Conservation (phyloP, 2,329 filamentous ascomycete genomes). For the Xylaria sp. region DNA sequence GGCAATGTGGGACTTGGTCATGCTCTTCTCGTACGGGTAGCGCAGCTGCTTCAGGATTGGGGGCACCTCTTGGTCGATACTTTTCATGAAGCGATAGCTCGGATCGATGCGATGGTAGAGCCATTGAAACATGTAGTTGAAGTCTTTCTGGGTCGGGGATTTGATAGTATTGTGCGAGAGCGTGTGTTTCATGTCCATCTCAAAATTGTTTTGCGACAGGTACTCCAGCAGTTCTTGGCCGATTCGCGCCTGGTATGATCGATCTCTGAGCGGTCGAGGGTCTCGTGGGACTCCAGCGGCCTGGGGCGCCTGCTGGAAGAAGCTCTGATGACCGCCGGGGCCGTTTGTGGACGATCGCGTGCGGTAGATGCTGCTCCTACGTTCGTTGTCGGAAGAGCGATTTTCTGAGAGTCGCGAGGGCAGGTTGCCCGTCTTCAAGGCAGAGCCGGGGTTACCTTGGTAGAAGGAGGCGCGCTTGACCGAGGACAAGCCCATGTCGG, state of each 20-base stretch:
- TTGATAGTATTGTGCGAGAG: constrained; percentile 91
- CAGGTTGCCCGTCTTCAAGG: constrained; percentile 70
- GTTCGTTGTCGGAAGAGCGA: constrained; percentile 55
- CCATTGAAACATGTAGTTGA: constrained; percentile 98
- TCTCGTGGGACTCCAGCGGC: constrained; percentile 86
- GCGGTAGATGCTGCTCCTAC: constrained; percentile 86
- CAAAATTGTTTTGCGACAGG: constrained; percentile 91
- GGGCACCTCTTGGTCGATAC: constrained; percentile 94
- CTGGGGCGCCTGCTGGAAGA: constrained; percentile 89
- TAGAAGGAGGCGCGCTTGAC: constrained; percentile 81
- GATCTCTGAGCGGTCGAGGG: constrained; percentile 85
- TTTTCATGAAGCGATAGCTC: constrained; percentile 90
- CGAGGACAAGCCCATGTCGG: constrained; percentile 83
- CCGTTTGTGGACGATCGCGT: constrained; percentile 74
- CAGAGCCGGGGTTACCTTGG: constrained; percentile 70
- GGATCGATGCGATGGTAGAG: constrained; percentile 96
- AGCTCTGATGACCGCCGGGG: constrained; percentile 84
- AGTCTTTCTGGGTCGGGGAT: constrained; percentile 97
- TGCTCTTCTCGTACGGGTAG: constrained; percentile 94
- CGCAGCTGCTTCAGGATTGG: constrained; percentile 91
- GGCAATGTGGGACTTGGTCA: constrained; percentile 94
- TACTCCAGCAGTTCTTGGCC: constrained; percentile 93
- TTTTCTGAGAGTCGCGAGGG: constrained; percentile 58
- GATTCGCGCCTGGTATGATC: constrained; percentile 82
- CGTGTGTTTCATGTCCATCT: constrained; percentile 96